A percentile compares a stretch with the other conserved stretches of the same genome.
Conservation (phyloP, 192 early-diverging fungal genomes). For the Gigaspora rosea region DNA sequence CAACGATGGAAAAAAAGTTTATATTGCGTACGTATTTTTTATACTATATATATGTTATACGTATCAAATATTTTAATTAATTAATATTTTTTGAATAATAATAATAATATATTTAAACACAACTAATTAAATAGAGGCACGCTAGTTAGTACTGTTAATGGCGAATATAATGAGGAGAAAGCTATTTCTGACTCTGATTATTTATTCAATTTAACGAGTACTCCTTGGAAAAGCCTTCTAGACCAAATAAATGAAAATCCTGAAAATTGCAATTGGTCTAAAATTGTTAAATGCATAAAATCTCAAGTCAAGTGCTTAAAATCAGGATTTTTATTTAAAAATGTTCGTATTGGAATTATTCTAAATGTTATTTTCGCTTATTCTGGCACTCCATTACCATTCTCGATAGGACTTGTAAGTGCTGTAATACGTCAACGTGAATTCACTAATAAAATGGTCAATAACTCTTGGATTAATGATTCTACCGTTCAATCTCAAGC, state of each 20-base stretch:
- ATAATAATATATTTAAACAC: background rate
- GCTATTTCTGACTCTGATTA: background rate
- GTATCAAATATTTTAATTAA: background rate
- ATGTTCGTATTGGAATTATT: constrained; percentile 28
- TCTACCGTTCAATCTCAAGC: constrained; percentile 34
- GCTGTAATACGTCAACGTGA: too few species aligned
- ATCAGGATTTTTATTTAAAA: background rate
- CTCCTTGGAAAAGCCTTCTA: background rate
- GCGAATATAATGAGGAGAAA: background rate
- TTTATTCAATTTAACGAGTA: background rate
- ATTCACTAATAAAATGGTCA: constrained; percentile 54
- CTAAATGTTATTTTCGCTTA: constrained; percentile 38
- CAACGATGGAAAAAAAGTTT: background rate
- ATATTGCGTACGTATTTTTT: background rate
- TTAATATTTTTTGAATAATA: background rate
- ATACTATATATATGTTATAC: background rate
- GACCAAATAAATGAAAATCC: background rate
- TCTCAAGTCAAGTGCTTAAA: background rate
- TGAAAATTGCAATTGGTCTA: constrained; percentile 11
- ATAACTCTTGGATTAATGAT: constrained; percentile 39
- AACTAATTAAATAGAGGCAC: background rate
- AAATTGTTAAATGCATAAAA: constrained; percentile 19
- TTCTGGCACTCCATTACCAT: constrained; percentile 40
- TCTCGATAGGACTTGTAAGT: constrained; percentile 52
- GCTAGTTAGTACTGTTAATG: background rate